Evolutionary conservation across 169 alveolate genomes (phyloP).

Genomic region (Ichthyophthirius multifiliis): DNA sequence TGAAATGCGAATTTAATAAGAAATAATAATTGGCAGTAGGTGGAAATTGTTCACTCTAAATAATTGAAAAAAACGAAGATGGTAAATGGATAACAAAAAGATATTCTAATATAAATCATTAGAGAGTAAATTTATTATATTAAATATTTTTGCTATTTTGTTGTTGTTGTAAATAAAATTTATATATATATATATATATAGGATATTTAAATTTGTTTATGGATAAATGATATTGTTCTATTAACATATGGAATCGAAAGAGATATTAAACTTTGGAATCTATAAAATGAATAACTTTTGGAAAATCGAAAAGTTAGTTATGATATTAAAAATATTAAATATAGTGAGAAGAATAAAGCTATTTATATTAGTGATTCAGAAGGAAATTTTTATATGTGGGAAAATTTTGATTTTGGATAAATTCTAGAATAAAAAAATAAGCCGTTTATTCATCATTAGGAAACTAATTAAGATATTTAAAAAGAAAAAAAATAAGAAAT

Average conservation of each 20-base stretch:
- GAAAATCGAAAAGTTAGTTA: not conserved
- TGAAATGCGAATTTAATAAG: not conserved
- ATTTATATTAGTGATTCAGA: not conserved
- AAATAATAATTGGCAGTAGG: not conserved
- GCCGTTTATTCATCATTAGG: too few species aligned
- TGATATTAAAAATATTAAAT: not conserved
- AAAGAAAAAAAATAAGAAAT: not conserved
- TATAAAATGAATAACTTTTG: not conserved
- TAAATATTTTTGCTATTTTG: too few species aligned
- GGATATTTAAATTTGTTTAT: not conserved
- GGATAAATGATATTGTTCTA: not conserved
- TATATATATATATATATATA: not conserved
- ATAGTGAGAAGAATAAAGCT: not conserved
- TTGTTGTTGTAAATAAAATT: too few species aligned
- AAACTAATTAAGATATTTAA: too few species aligned
- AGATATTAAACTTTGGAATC: not conserved
- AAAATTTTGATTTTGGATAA: not conserved
- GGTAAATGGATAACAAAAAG: not conserved
- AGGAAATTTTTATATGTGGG: not conserved
- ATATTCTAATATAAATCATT: not conserved
- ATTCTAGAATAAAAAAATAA: not conserved
- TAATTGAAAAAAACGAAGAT: not conserved
- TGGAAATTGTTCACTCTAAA: not conserved
- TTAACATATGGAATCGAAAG: not conserved
- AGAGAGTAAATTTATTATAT: not conserved